These are phyloP conservation scores for Rosellinia necatrix DNA, from an alignment of 2,329 filamentous ascomycete genomes.

Conservation along the genomic window DNA sequence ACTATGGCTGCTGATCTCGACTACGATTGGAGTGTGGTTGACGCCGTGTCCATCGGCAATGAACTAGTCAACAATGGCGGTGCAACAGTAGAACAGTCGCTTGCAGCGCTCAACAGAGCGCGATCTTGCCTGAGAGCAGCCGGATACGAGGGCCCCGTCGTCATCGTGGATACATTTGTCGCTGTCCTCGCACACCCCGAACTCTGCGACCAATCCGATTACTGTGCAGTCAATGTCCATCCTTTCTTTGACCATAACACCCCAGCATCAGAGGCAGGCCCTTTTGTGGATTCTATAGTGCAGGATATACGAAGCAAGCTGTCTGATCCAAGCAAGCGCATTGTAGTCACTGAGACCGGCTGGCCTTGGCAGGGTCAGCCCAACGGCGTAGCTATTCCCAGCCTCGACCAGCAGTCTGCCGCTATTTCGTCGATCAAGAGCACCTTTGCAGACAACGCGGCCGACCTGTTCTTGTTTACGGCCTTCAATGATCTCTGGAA, in stretches of 20 bases:
- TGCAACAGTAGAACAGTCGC: conserved; percentile 57
- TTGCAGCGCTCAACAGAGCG: conserved; percentile 61
- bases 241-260: conserved; percentile 78
- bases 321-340: conserved; percentile 55
- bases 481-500: conserved; percentile 86
- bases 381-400: conserved; percentile 73
- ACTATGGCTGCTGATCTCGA: conserved; percentile 63
- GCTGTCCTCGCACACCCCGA: conserved; percentile 68
- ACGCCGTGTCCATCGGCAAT: conserved; percentile 79
- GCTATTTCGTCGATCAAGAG: conserved; percentile 69
- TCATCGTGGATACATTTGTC: conserved; percentile 79
- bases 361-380: conserved; percentile 74
- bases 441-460: conserved; percentile 56
- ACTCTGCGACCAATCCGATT: conserved; percentile 75
- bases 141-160: conserved; percentile 74
- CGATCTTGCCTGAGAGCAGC: conserved; percentile 60
- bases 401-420: conserved; percentile 64
- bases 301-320: conserved; percentile 49
- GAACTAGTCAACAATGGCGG: conserved; percentile 73
- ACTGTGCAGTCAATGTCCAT: conserved; percentile 81
- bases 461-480: conserved; percentile 72
- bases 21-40: conserved; percentile 69
- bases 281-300: conserved; percentile 66
- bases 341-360: conserved; percentile 81
- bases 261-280: conserved; percentile 64